Base-by-base conservation (phyloP, 2,329 filamentous ascomycete species). In the Talaromyces sp. region DNA sequence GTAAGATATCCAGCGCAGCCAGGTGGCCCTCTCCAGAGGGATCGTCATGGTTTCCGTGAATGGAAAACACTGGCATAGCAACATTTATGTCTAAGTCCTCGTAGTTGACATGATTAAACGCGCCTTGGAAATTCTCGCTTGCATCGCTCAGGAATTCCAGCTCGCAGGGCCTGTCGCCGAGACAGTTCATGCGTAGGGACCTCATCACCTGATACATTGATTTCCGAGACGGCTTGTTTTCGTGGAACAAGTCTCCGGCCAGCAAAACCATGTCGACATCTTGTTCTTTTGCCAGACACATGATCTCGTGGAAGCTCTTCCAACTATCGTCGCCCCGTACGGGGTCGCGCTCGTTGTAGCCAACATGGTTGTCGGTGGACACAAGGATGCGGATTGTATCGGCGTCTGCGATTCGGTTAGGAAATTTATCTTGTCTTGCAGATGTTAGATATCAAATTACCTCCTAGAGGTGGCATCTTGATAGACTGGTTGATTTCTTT, bases 191-290 rank as follows among this genome's bases (percentile, higher is more conserved):
- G 59, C 95, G 88, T 33, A 99, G 82, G 2, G 91, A 95, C 34
- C 92, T 88, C 92, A 98, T 98, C 64, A 99, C 95, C 73, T 99
- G 92, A 74, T 95, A 98, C 85, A 99, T 91, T 31, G 93, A 89
- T 72, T 97, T 96, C 63, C 95, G 87, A 6, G 92, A 97, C 3
- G 95, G 96, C 70, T 96, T 96, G 76, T 99, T 99, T 68, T 99
- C 94, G 74, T 99, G 96, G 73, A 99, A 99, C 1, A 99, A 84
- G 73, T 99, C 95, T 54, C 95, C 95, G 2, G 89, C 94, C 4
- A 99, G 87, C 2, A 99, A 83, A 0, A 99, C 64, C 95, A 99
- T 98, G 76, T 99, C 95, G 66, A 99, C 95, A 79, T 99, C 95
- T 72, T 89, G 84, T 36, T 88, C 87, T 71, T 89, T 91, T 23